phyloP scores from a whole-genome alignment of 2,329 filamentous ascomycete species.

The Colletotrichum caudatum region DNA sequence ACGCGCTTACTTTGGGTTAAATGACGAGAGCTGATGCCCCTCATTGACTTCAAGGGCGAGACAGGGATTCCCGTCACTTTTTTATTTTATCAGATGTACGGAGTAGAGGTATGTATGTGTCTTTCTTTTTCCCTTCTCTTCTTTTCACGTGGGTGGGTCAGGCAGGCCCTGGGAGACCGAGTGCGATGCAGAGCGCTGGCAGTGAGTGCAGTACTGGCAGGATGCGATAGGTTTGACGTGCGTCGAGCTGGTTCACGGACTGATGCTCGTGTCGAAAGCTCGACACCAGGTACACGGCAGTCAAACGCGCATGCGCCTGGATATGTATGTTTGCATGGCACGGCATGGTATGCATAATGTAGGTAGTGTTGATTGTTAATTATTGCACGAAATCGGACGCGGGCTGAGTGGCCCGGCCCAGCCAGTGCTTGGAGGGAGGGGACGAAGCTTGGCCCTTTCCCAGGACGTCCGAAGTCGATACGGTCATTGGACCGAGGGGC shows the following conservation, averaged over 20 bases:
- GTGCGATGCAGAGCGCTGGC: slow-evolving; percentile 25
- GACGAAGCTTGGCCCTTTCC: slow-evolving; percentile 24
- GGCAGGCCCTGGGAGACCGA: not conserved
- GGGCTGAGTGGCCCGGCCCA: not conserved
- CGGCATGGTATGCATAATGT: no score
- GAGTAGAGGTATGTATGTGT: no score
- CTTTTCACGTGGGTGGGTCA: slow-evolving; percentile 8
- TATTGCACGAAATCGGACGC: not conserved
- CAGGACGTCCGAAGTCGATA: slow-evolving; percentile 30
- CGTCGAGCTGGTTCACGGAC: slow-evolving; percentile 17
- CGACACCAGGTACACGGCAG: slow-evolving; percentile 4
- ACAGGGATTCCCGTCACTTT: slow-evolving; percentile 1
- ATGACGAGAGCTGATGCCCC: not conserved
- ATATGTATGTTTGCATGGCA: no score
- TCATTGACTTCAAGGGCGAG: not conserved
- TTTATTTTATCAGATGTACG: no score
- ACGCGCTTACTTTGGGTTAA: slow-evolving; percentile 5
- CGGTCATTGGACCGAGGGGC: slow-evolving; percentile 21
- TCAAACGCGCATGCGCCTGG: not conserved
- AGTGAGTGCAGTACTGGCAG: not conserved
- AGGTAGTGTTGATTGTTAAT: no score
- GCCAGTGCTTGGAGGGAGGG: slow-evolving; percentile 7
- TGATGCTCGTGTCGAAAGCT: slow-evolving; percentile 15
- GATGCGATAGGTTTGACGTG: slow-evolving; percentile 11
- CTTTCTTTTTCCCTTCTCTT: not conserved